A percentile compares a stretch with the other conserved stretches of the same genome.
Conservation (phyloP, 495 filamentous ascomycete genomes). For the Lasiosphaeria hispida region DNA sequence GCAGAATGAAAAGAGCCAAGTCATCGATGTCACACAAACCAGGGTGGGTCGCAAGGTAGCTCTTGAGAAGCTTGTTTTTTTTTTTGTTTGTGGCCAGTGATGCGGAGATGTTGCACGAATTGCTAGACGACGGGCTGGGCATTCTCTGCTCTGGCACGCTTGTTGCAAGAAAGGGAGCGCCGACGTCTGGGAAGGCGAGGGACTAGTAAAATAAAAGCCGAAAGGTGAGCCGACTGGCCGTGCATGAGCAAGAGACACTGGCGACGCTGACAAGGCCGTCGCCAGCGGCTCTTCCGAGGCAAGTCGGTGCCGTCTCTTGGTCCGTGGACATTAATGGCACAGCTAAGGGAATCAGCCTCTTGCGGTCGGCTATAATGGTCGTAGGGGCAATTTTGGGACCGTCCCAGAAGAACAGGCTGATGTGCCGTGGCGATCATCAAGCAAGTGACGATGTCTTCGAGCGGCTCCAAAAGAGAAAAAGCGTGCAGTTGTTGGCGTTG, state of each 20-base stretch:
- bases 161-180: too few relatives aligned
- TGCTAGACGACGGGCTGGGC: too few relatives aligned
- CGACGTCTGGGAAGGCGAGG: too few relatives aligned
- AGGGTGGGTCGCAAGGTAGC: too few relatives aligned
- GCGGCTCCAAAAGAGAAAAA: background rate
- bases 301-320: constrained; percentile 2
- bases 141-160: too few relatives aligned
- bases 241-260: background rate
- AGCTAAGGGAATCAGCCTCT: background rate
- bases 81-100: too few relatives aligned
- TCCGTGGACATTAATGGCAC: constrained; percentile 6
- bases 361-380: constrained; percentile 7
- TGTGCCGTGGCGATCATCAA: constrained; percentile 21
- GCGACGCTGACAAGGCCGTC: background rate
- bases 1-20: too few relatives aligned
- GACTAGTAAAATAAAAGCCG: too few relatives aligned
- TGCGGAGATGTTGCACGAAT: too few relatives aligned
- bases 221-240: background rate
- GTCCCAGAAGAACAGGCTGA: constrained; percentile 19
- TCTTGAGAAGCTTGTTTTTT: too few relatives aligned
- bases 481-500: background rate
- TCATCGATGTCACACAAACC: too few relatives aligned
- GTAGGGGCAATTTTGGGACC: background rate
- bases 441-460: background rate
- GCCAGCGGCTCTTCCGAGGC: too few relatives aligned